Evolutionary conservation across 208 protist genomes (phyloP), one percentile per base, ranked within the genome.

Genomic region (Trypanosoma mega): DNA sequence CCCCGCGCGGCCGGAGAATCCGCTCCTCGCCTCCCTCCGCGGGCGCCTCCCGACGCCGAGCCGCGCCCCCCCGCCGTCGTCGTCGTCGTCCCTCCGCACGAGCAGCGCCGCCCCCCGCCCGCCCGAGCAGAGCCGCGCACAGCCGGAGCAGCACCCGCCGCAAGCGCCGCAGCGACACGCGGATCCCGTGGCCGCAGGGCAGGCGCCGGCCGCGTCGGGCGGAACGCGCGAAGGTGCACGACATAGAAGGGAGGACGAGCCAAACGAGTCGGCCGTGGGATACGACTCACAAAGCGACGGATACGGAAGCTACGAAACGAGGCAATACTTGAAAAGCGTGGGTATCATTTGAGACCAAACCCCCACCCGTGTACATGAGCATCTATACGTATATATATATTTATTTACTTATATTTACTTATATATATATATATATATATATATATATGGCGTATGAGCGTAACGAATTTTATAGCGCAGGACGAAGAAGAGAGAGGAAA

Each of bases 261-360:
- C 21, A 41, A 39, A 24, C 11, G 14, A 3, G 6, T 53, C 61
- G 33, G 58, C 50, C 34, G 29, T 48, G 7, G 77, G 81, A 14
- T 74, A 84, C 30, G 88, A 95, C 67, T 90, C 79, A 16, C 75
- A 90, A 18, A 95, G 85, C 52, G 89, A 95, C 34, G 89, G 84
- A 16, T 92, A 90, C 58, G 84, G 83, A 23, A 95, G 89, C 63
- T 93, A 95, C 41, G 89, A 95, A 53, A 87, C 83, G 1, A 73
- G 78, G 27, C 74, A 91, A 58, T 95, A 95, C 67, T 76, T 95
- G 52, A 86, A 87, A 58, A 80, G 50, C 12, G 67, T 90, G 8
- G 85, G 85, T 21, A 73, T 95, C 11, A 53, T 90, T 29, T 85
- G 43, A 57, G 54, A 27, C 20, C 24, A 14, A 2, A 41, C 11